Percentiles rank a stretch among this genome's conserved stretches.
phyloP scores from a whole-genome alignment of 805 yeast species.

The Peterozyma toletana region DNA sequence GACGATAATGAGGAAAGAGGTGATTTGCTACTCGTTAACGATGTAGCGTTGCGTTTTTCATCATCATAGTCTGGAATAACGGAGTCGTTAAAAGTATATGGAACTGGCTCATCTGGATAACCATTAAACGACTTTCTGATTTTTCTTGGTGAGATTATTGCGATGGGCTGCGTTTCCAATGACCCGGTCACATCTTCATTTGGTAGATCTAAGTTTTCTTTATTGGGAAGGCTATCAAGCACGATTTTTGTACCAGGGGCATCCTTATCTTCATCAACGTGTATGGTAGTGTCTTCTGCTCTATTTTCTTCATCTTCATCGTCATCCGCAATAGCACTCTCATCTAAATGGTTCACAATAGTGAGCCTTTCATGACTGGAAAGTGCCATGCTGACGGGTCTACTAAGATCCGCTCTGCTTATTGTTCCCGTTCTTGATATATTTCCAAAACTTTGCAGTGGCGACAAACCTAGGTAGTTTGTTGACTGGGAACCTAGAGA shows the following conservation, averaged over 20 bases:
- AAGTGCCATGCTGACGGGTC: conserved; percentile 1
- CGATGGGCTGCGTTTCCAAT: conserved; percentile 1
- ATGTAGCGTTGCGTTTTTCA: conserved; percentile 15
- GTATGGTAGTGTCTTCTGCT: background rate
- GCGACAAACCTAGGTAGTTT: conserved; percentile 2
- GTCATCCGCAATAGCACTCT: conserved; percentile 10
- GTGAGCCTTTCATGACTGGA: conserved; percentile 4
- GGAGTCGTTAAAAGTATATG: conserved; percentile 21
- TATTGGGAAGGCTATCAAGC: conserved; percentile 9
- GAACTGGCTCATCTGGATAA: conserved; percentile 5
- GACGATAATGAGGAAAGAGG: conserved; percentile 11
- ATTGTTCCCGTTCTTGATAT: too few species aligned
- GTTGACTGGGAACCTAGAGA: conserved; percentile 9
- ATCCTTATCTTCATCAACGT: conserved; percentile 12
- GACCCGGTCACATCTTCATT: too few species aligned
- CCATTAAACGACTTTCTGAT: conserved; percentile 5
- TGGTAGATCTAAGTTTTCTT: too few species aligned
- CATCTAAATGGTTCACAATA: background rate
- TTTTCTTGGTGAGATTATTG: conserved; percentile 1
- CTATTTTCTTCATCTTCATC: conserved; percentile 5
- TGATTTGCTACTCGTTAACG: conserved; percentile 7
- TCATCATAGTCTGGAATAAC: conserved; percentile 25
- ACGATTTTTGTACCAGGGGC: conserved; percentile 18
- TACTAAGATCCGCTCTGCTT: background rate
- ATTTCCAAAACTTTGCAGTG: too few species aligned